Evolutionary conservation across 2,329 filamentous ascomycete species (phyloP).

Genomic region (Hymenoscyphus fraxineus): DNA sequence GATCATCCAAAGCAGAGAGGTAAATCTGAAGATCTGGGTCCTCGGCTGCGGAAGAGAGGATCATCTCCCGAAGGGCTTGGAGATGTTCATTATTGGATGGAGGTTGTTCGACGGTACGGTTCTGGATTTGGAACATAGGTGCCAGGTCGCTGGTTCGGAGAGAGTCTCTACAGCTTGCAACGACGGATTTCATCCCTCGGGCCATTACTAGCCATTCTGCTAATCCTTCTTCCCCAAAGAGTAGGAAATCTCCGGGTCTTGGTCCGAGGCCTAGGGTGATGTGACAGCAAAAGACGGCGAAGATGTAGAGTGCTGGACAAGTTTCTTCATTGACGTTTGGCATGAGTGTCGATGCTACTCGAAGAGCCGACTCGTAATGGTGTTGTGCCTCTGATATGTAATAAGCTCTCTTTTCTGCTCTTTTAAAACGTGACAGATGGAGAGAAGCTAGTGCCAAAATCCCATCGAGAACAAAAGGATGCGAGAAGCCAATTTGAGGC

Average conservation of each 20-base stretch:
- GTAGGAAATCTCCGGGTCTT: slow-evolving; percentile 36
- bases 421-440: slow-evolving; percentile 42
- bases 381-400: slow-evolving; percentile 38
- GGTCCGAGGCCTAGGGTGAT: slow-evolving; percentile 37
- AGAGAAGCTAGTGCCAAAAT: slow-evolving; percentile 34
- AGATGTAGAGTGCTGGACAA: slow-evolving; percentile 37
- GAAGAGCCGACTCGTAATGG: slow-evolving; percentile 32
- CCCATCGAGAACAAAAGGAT: slow-evolving; percentile 21
- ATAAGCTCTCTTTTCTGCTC: slow-evolving; percentile 32
- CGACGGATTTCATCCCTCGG: slow-evolving; percentile 34
- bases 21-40: slow-evolving; percentile 15
- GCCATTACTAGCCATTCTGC: slow-evolving; percentile 38
- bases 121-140: slow-evolving; percentile 19
- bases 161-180: slow-evolving; percentile 29
- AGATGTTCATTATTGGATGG: slow-evolving; percentile 15
- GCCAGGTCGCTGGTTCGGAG: slow-evolving; percentile 21
- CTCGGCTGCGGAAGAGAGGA: not conserved
- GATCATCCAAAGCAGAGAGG: slow-evolving; percentile 8
- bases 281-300: slow-evolving; percentile 36
- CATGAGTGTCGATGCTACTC: slow-evolving; percentile 33
- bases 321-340: slow-evolving; percentile 33
- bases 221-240: slow-evolving; percentile 33
- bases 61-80: slow-evolving; percentile 9
- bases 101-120: slow-evolving; percentile 14
- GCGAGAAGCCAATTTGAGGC: slow-evolving; percentile 16